Percentiles rank a stretch among this genome's conserved stretches.
Conservation (phyloP, 78 protist genomes). For the Tieghemostelium lacteum region DNA sequence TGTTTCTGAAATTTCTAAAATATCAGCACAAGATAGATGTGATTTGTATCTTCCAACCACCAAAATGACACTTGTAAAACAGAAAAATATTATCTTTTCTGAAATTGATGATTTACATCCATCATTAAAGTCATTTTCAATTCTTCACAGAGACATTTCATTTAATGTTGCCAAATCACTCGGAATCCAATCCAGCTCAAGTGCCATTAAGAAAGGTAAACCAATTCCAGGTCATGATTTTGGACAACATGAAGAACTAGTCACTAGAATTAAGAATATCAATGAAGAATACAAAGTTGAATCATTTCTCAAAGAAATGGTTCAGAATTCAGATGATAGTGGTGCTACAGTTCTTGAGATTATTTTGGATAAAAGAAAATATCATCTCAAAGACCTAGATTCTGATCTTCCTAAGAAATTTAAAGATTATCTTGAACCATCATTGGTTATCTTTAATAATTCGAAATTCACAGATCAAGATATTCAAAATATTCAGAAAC, state of each 20-base stretch:
- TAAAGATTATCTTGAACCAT: constrained; percentile 2
- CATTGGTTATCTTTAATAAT: not conserved
- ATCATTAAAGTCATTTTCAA: not conserved
- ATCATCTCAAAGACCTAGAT: not conserved
- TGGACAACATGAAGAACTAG: constrained; percentile 1
- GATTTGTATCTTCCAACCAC: not conserved
- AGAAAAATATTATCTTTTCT: not conserved
- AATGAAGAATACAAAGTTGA: not conserved
- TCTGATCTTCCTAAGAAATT: not conserved
- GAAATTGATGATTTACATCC: not conserved
- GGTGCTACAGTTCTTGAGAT: constrained; percentile 60
- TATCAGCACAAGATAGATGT: not conserved
- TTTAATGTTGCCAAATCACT: not conserved
- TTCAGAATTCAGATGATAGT: constrained; percentile 90
- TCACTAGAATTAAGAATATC: not conserved
- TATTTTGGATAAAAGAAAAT: constrained; percentile 21
- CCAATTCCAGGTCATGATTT: not conserved
- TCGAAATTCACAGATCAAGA: constrained; percentile 33
- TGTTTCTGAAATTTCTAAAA: not conserved
- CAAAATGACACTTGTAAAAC: not conserved
- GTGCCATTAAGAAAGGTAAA: not conserved
- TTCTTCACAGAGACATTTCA: constrained; percentile 9
- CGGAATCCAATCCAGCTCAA: not conserved
- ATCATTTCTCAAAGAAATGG: constrained; percentile 60
- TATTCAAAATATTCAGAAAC: not conserved